A percentile compares a stretch with the other conserved stretches of the same genome.
These are phyloP conservation scores for Ajuga chamaepitys DNA, from an alignment of 257 asterid species.

Conservation along the genomic window DNA sequence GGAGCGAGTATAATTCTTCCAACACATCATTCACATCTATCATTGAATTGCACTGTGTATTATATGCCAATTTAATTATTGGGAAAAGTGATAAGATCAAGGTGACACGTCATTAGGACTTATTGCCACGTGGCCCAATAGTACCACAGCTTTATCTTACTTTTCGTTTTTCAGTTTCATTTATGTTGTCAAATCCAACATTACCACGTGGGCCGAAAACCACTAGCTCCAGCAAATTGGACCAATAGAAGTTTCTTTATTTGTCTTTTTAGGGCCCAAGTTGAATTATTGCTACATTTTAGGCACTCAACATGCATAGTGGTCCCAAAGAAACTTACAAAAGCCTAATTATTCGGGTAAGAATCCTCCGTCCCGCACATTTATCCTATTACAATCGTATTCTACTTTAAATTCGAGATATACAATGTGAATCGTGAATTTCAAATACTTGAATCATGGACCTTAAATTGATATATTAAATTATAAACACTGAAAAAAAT, in stretches of 20 bases:
- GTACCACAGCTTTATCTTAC: neutral
- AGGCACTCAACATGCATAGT: slow-evolving; percentile 2
- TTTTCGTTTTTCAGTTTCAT: neutral
- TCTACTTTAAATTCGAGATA: too few relatives aligned
- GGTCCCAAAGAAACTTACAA: neutral
- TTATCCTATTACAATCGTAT: too few relatives aligned
- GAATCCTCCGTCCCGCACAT: too few relatives aligned
- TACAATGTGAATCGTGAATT: too few relatives aligned
- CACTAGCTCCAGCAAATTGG: slow-evolving; percentile 7
- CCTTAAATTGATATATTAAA: too few relatives aligned
- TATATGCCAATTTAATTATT: too few relatives aligned
- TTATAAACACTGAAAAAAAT: too few relatives aligned
- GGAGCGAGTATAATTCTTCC: neutral
- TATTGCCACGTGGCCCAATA: neutral
- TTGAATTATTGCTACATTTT: neutral
- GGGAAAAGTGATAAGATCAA: neutral
- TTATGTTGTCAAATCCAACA: neutral
- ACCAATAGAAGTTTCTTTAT: neutral
- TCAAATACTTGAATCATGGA: too few relatives aligned
- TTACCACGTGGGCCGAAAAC: slow-evolving; percentile 16
- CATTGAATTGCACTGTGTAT: neutral
- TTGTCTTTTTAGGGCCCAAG: neutral
- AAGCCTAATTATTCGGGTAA: neutral
- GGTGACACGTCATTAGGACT: slow-evolving; percentile 2
- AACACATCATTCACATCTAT: neutral